phyloP scores from a whole-genome alignment of 345 rosid species.

The Hevea brasiliensis region DNA sequence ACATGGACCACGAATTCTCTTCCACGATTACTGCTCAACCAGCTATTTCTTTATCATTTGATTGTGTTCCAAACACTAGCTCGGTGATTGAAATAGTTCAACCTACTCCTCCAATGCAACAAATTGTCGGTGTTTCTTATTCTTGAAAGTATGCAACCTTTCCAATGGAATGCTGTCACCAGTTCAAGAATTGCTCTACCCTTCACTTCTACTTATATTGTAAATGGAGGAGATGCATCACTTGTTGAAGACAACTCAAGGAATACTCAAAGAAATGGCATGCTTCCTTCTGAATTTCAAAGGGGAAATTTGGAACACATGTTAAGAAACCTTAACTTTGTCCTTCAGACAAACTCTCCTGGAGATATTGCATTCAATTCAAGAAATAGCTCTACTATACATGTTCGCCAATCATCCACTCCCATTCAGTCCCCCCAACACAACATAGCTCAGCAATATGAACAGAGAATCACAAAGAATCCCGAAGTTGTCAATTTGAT shows the following conservation, averaged over 20 bases:
- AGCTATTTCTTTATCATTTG: not conserved
- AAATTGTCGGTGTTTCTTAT: not conserved
- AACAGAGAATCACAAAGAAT: conserved; percentile 7
- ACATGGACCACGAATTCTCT: not conserved
- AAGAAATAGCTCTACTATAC: not conserved
- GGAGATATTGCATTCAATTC: conserved; percentile 1
- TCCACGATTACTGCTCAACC: conserved; percentile 2
- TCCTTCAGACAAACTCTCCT: conserved; percentile 5
- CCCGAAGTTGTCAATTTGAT: not conserved
- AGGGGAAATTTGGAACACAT: not conserved
- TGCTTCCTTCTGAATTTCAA: not conserved
- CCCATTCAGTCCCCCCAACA: not conserved
- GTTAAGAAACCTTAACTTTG: conserved; percentile 8
- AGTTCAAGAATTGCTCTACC: not conserved
- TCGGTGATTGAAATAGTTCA: not conserved
- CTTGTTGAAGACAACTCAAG: conserved; percentile 1
- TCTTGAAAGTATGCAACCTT: not conserved
- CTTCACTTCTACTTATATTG: not conserved
- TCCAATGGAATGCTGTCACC: conserved; percentile 6
- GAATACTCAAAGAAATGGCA: not conserved
- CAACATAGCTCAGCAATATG: conserved; percentile 2
- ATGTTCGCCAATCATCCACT: not conserved
- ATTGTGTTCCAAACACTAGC: not conserved
- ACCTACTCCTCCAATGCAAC: not conserved
- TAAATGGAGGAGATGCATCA: not conserved